Conservation (phyloP, 2,329 filamentous ascomycete genomes). For the Colletotrichum sp. region DNA sequence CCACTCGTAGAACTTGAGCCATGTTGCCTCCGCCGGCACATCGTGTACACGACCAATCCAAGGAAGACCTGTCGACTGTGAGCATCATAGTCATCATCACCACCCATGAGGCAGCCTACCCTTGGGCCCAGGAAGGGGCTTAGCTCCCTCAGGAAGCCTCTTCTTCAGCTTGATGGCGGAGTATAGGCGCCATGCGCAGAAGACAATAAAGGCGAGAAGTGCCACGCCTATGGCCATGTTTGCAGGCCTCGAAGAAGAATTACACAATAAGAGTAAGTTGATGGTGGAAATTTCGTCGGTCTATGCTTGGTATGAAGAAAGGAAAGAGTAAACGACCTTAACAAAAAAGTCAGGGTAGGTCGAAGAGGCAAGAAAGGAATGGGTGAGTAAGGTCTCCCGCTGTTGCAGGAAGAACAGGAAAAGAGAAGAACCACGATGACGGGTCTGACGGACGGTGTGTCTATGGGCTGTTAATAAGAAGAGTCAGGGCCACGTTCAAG, state of each 20-base stretch:
- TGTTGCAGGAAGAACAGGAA: slow-evolving; percentile 9
- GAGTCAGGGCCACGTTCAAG: slow-evolving; percentile 9
- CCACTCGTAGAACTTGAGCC: slow-evolving; percentile 56
- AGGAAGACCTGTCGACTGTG: slow-evolving; percentile 38
- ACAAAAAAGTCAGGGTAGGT: not conserved
- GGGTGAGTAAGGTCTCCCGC: slow-evolving; percentile 8
- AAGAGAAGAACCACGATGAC: not conserved
- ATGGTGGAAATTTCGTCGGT: not conserved
- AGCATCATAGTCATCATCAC: not conserved
- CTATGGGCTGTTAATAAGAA: slow-evolving; percentile 20
- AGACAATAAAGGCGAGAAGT: slow-evolving; percentile 13
- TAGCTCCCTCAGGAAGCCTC: slow-evolving; percentile 29
- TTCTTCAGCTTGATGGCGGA: slow-evolving; percentile 16
- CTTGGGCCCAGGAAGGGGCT: slow-evolving; percentile 33
- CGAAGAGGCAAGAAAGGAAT: not conserved
- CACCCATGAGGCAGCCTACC: slow-evolving; percentile 20
- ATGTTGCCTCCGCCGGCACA: slow-evolving; percentile 43
- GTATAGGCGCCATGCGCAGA: slow-evolving; percentile 19
- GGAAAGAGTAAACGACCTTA: not conserved
- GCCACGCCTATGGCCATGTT: slow-evolving; percentile 18
- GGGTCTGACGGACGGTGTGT: slow-evolving; percentile 5
- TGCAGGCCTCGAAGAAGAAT: not conserved
- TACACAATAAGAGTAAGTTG: not conserved
- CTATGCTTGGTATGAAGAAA: not conserved
- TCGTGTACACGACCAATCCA: slow-evolving; percentile 51